These are phyloP conservation scores for Coix lacrymajobi DNA, from an alignment of 176 grass and related monocot species.

Conservation along the genomic window DNA sequence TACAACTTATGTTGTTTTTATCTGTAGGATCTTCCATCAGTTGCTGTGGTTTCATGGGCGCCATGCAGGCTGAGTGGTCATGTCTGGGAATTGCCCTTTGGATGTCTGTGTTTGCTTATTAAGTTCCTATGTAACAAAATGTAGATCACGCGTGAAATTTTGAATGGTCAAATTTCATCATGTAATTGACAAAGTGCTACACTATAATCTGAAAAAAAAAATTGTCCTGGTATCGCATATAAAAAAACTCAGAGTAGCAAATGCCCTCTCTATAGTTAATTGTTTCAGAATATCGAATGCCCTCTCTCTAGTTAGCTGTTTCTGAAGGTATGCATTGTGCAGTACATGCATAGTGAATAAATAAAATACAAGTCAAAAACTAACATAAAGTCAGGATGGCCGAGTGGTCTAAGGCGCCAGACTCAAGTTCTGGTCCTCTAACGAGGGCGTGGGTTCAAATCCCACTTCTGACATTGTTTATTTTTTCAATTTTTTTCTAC, in stretches of 20 bases:
- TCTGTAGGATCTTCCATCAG: constrained; percentile 15
- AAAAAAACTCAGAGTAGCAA: background rate
- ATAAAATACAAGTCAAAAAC: rapidly evolving
- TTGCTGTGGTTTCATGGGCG: background rate
- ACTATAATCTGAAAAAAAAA: background rate
- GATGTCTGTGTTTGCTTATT: background rate
- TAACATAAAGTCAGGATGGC: constrained; percentile 69
- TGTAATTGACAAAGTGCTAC: background rate
- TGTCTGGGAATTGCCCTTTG: background rate
- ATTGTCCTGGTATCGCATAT: background rate
- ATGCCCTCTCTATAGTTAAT: background rate
- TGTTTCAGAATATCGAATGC: background rate
- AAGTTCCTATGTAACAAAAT: constrained; percentile 22
- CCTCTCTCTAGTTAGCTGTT: background rate
- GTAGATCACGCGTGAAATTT: constrained; percentile 34
- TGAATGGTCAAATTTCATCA: background rate
- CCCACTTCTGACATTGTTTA: constrained; percentile 18
- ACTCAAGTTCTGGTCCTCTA: constrained; percentile 99
- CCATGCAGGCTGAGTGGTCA: background rate
- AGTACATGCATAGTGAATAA: background rate
- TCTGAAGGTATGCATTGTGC: too few relatives aligned
- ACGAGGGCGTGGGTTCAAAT: constrained; percentile 91
- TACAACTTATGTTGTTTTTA: background rate
- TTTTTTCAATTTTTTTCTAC: too few relatives aligned
- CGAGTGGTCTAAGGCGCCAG: constrained; percentile 99